Base-by-base conservation (phyloP, 176 grass and related monocot genomes). In the Bothriochloa decipiens region DNA sequence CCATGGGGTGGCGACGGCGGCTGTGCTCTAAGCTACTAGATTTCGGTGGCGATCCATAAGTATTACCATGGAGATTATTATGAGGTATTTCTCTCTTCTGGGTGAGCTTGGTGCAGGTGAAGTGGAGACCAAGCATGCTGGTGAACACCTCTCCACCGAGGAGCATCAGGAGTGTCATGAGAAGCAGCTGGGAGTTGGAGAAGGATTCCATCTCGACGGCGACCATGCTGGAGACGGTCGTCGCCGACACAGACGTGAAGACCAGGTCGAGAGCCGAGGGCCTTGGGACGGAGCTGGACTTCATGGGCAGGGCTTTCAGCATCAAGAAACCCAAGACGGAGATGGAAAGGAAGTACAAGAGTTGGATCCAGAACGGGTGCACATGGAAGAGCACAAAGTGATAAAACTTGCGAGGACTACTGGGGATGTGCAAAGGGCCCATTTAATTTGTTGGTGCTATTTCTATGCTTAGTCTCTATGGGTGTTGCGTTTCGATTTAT, bases 71-170 rank as follows among this genome's bases (percentile, higher is more conserved):
- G 11, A 86, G 63, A 28, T 17, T 55, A 8, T 22, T 22, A 42
- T 10, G 0, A 23, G 11, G 0, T 18, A 5, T 8, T 72, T 29
- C 83, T 65, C 12, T 33, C 53, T 77, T 89, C 33, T 77, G 77
- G 23, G 45, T 77, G 32, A 66, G 62, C 72, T 72, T 86, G 71
- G 36, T 11, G 78, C 27, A 65, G 18, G 78, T 87, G 77, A 92
- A 86, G 28, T 78, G 81, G 13, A 97, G 69, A 41, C 92, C 17
- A 65, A 97, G 80, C 77, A 94, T 89, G 75, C 90, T 92, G 0
- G 83, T 87, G 77, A 97, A 97, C 6, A 97, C 90, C 81, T 97
- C 92, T 13, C 92, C 90, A 0, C 92, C 95, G 5, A 89, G 63
- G 20, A 92, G 77, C 95, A 97, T 97, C 7, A 94, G 87, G 78